A percentile compares a stretch with the other conserved stretches of the same genome.
These are phyloP conservation scores for Scheffersomyces ergatensis DNA, from an alignment of 805 yeast genomes.

Conservation along the genomic window DNA sequence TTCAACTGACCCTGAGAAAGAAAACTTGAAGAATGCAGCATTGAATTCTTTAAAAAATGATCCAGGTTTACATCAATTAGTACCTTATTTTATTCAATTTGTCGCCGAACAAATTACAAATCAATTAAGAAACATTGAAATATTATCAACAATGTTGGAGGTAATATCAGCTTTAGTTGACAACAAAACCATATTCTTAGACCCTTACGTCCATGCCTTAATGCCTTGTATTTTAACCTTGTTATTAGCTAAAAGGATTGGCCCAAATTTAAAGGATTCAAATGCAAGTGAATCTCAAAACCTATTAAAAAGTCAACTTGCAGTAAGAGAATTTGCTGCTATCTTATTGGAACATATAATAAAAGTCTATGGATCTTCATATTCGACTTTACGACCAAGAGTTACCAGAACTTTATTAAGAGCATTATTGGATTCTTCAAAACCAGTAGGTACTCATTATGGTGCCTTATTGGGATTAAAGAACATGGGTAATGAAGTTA, in stretches of 20 bases:
- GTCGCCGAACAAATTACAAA: conserved; percentile 93
- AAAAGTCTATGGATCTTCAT: conserved; percentile 75
- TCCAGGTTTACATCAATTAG: conserved; percentile 94
- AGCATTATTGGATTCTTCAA: conserved; percentile 82
- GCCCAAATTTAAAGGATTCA: conserved; percentile 44
- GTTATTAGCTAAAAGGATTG: conserved; percentile 85
- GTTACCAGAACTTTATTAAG: conserved; percentile 89
- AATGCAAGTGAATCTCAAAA: conserved; percentile 26
- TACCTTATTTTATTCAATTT: conserved; percentile 94
- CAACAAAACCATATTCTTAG: conserved; percentile 82
- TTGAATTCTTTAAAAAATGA: conserved; percentile 81
- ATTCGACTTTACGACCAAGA: conserved; percentile 86
- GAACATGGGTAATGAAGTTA: conserved; percentile 83
- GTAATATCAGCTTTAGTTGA: conserved; percentile 81
- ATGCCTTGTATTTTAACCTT: conserved; percentile 96
- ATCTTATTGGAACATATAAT: conserved; percentile 78
- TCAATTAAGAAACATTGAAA: conserved; percentile 68
- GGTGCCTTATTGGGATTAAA: conserved; percentile 87
- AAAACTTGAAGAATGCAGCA: conserved; percentile 71
- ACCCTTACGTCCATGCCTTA: conserved; percentile 92
- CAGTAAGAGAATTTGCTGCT: conserved; percentile 86
- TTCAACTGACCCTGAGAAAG: conserved; percentile 52
- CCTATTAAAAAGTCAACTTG: conserved; percentile 39
- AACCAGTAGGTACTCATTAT: conserved; percentile 85
- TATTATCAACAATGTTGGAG: conserved; percentile 82